Evolutionary conservation across 331 rosid genomes (phyloP), one percentile per base, ranked within the genome.

Genomic region (Rhamnella rubrinervis): DNA sequence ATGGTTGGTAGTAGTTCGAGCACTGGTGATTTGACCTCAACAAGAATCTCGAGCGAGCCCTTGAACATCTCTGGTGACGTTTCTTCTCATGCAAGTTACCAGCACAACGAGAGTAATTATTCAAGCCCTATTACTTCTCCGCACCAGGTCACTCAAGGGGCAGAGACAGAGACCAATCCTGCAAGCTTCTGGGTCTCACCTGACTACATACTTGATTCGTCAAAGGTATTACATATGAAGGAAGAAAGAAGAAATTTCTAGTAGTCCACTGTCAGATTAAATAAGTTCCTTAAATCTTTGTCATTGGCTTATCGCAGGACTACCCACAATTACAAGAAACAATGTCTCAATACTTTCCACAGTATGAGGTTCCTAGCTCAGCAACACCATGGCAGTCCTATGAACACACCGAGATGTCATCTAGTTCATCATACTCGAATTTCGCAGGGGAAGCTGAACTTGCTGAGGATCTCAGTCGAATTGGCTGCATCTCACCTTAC

Each of bases 161-260:
- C 88, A 5, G 85, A 71, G 28, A 53, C 66, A 59, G 85, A 81
- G 74, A 78, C 80, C 39, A 78, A 81, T 72, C 76, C 83, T 77
- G 66, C 92, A 40, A 67, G 71, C 65, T 39, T 88, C 67, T 92
- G 92, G 98, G 71, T 88, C 67, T 86, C 96, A 31, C 92, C 90
- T 18, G 96, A 89, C 41, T 71, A 88, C 47, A 89, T 89, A 75
- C 93, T 92, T 23, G 98, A 92, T 80, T 88, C 98, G 58, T 89
- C 93, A 12, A 92, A 88, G 96, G 98, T 93, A 70, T 51, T 56
- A 20, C 67, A 38, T 66, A 7, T n/a, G 44, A 71, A 18, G 23
- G 37, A 71, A 50, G 39, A 28, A 67, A 61, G 31, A 21, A 39
- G 40, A 71, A 37, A 49, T 13, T 20, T 71, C n/a, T 39, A 9